These are phyloP conservation scores for Termitomyces eurrhizus DNA, from an alignment of 768 basidiomycete species.

Conservation along the genomic window DNA sequence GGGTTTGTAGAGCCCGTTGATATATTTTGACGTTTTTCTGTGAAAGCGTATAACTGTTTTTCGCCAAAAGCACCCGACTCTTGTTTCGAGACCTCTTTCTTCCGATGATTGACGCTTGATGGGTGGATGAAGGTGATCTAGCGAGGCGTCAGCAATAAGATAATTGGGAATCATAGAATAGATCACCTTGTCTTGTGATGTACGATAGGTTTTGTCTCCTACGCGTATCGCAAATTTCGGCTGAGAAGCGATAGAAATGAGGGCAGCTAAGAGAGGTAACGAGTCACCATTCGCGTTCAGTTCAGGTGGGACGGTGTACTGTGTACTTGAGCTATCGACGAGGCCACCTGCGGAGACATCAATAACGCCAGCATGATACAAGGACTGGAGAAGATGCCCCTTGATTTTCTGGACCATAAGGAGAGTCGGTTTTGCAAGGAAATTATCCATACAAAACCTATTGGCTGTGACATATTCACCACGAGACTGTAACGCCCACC, in stretches of 20 bases:
- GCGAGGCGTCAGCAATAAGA: conserved; percentile 6
- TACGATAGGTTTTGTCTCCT: conserved; percentile 64
- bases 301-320: conserved; percentile 52
- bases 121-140: conserved; percentile 80
- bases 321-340: conserved; percentile 29
- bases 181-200: conserved; percentile 78
- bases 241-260: conserved; percentile 83
- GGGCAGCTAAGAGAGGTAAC: conserved; percentile 70
- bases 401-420: conserved; percentile 79
- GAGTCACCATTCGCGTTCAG: conserved; percentile 74
- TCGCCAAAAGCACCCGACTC: conserved; percentile 32
- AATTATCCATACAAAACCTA: conserved; percentile 79
- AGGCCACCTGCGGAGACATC: conserved; percentile 71
- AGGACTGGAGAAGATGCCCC: conserved; percentile 67
- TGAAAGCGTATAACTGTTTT: conserved; percentile 78
- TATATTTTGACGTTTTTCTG: conserved; percentile 80
- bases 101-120: conserved; percentile 79
- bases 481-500: conserved; percentile 68
- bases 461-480: conserved; percentile 67
- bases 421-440: conserved; percentile 83
- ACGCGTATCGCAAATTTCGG: conserved; percentile 87
- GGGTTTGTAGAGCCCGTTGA: conserved; percentile 40
- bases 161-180: not conserved
- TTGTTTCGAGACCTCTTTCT: conserved; percentile 34
- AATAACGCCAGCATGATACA: conserved; percentile 80